Evolutionary conservation across 805 yeast genomes (phyloP).

Genomic region (Candida ipomoeae): DNA sequence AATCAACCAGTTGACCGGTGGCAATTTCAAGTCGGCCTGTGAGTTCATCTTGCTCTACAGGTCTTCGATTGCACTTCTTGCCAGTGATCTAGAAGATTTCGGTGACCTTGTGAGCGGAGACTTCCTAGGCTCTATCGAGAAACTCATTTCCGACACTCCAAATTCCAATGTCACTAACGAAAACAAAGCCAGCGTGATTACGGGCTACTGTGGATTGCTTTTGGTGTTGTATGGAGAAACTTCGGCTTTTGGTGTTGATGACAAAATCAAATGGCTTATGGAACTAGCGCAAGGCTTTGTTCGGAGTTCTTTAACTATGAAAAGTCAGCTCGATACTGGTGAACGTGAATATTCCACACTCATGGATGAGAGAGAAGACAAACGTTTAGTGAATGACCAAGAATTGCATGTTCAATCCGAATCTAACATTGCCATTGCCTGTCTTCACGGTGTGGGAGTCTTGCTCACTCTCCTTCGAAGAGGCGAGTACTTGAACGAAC

Average conservation of each 20-base stretch:
- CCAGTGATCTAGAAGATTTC: slow-evolving; percentile 51
- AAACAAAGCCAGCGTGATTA: slow-evolving; percentile 35
- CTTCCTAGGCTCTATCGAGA: slow-evolving; percentile 23
- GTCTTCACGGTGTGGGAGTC: slow-evolving; percentile 45
- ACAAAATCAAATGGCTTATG: slow-evolving; percentile 38
- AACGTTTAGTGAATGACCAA: slow-evolving; percentile 33
- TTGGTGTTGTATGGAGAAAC: slow-evolving; percentile 46
- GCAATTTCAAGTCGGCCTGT: slow-evolving; percentile 33
- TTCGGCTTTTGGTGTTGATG: slow-evolving; percentile 48
- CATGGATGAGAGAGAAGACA: slow-evolving; percentile 34
- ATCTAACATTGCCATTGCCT: slow-evolving; percentile 37
- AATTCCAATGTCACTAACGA: slow-evolving; percentile 31
- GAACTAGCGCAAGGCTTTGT: slow-evolving; percentile 41
- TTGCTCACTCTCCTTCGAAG: slow-evolving; percentile 42
- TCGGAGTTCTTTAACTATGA: slow-evolving; percentile 27
- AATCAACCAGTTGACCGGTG: slow-evolving; percentile 28
- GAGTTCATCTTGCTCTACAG: slow-evolving; percentile 42
- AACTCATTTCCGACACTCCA: slow-evolving; percentile 33
- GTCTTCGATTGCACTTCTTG: slow-evolving; percentile 39
- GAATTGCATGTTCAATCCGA: slow-evolving; percentile 28
- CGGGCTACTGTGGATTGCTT: slow-evolving; percentile 37
- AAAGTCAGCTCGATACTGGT: slow-evolving; percentile 35
- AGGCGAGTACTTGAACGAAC: slow-evolving; percentile 41
- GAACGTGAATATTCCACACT: slow-evolving; percentile 41
- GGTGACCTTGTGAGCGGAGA: slow-evolving; percentile 35